Conservation (phyloP, 441 rosid species). For the Metrosideros polymorpha region DNA sequence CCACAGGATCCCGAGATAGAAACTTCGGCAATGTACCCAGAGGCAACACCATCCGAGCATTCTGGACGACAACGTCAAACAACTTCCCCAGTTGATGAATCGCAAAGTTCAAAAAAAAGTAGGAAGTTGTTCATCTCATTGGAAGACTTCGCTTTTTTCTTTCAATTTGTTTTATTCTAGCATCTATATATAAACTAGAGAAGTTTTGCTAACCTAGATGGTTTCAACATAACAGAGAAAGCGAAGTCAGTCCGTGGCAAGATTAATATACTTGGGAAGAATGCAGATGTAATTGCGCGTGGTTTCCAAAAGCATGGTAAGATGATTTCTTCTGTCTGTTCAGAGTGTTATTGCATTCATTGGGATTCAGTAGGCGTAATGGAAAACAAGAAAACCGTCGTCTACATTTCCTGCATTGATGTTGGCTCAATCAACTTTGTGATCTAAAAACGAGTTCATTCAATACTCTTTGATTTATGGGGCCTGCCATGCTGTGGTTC, state of each 20-base stretch:
- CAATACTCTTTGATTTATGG: neutral
- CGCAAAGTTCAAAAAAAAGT: conserved; percentile 17
- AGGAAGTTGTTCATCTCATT: conserved; percentile 7
- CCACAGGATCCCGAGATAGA: conserved; percentile 16
- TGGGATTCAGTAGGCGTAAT: neutral
- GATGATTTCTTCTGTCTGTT: neutral
- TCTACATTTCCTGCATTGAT: neutral
- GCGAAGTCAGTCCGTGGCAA: conserved; percentile 17
- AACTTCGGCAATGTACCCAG: neutral
- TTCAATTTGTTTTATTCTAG: neutral
- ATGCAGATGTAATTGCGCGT: conserved; percentile 34
- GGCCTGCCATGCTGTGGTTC: neutral
- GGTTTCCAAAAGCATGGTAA: conserved; percentile 36
- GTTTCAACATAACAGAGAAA: neutral
- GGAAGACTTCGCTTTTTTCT: conserved; percentile 5
- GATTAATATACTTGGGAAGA: conserved; percentile 35
- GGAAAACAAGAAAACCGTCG: neutral
- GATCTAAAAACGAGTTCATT: neutral
- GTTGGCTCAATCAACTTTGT: neutral
- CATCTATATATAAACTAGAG: neutral
- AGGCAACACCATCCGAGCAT: neutral
- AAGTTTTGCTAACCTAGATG: neutral
- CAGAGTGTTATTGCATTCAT: neutral
- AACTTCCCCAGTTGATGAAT: conserved; percentile 6
- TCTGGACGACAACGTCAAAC: neutral